Evolutionary conservation across 495 filamentous ascomycete species (phyloP).

Genomic region (Schizothecium vesticola): DNA sequence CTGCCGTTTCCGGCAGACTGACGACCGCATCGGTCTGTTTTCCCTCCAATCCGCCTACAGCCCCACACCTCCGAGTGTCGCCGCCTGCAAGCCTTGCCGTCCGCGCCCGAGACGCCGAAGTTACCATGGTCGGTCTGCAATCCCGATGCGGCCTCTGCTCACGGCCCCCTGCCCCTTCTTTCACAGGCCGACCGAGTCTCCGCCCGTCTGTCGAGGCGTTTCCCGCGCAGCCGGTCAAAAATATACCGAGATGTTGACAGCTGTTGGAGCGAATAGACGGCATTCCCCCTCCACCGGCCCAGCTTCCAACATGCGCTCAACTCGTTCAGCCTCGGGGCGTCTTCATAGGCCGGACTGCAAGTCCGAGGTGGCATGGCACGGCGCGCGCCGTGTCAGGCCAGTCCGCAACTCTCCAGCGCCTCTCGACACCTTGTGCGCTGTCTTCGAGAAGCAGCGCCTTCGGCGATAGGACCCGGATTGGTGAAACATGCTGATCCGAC

Average conservation of each 20-base stretch:
- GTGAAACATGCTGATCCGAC: not conserved
- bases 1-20: not conserved
- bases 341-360: not conserved
- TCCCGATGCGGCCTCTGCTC: not conserved
- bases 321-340: not conserved
- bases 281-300: not conserved
- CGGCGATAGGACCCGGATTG: not conserved
- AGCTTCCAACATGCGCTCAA: not conserved
- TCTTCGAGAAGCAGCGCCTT: not conserved
- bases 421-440: not conserved
- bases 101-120: not conserved
- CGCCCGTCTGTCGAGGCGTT: conserved; percentile 1
- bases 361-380: not conserved
- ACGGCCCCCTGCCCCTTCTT: not conserved
- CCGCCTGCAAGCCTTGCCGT: not conserved
- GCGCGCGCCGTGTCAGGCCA: not conserved
- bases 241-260: not conserved
- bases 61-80: not conserved
- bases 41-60: not conserved
- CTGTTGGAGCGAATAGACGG: not conserved
- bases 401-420: not conserved
- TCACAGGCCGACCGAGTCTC: not conserved
- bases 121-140: not conserved
- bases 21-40: not conserved
- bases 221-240: conserved; percentile 7